phyloP scores from a whole-genome alignment of 208 protist genomes.

The Trypanosomatidae sp. region DNA sequence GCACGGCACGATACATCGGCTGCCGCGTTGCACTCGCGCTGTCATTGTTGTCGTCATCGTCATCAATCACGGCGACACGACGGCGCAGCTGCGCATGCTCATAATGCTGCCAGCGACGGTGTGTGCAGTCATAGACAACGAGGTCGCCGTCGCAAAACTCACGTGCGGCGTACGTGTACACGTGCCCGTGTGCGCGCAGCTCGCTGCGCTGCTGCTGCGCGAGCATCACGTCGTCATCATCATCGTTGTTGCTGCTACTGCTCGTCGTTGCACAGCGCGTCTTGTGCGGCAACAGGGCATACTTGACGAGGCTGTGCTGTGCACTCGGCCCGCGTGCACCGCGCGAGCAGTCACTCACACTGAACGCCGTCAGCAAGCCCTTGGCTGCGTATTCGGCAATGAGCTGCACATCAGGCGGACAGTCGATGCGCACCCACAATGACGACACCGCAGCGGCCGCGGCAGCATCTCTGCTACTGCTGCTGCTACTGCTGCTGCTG shows the following conservation, averaged over 20 bases:
- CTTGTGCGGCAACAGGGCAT: conserved; percentile 1
- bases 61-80: conserved; percentile 6
- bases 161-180: conserved; percentile 23
- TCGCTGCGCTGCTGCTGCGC: conserved; percentile 12
- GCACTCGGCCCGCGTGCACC: conserved; percentile 15
- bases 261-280: too few relatives aligned
- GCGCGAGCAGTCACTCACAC: conserved; percentile 11
- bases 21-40: too few relatives aligned
- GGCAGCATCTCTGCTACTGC: too few relatives aligned
- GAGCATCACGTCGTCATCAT: too few relatives aligned
- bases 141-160: conserved; percentile 41
- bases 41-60: conserved; percentile 6
- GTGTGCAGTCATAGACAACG: conserved; percentile 22
- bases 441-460: too few relatives aligned
- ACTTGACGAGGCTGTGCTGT: conserved; percentile 15
- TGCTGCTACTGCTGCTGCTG: too few relatives aligned
- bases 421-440: conserved; percentile 7
- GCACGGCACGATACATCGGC: too few relatives aligned
- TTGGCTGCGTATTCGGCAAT: conserved; percentile 17
- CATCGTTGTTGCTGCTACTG: too few relatives aligned
- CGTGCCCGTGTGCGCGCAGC: conserved; percentile 7
- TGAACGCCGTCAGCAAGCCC: conserved; percentile 23
- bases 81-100: conserved; percentile 31
- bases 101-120: conserved; percentile 23
- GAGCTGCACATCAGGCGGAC: conserved; percentile 7